Conservation (phyloP, 1,139 yeast genomes). For the Hyphopichia wangnamkhiaoensis region DNA sequence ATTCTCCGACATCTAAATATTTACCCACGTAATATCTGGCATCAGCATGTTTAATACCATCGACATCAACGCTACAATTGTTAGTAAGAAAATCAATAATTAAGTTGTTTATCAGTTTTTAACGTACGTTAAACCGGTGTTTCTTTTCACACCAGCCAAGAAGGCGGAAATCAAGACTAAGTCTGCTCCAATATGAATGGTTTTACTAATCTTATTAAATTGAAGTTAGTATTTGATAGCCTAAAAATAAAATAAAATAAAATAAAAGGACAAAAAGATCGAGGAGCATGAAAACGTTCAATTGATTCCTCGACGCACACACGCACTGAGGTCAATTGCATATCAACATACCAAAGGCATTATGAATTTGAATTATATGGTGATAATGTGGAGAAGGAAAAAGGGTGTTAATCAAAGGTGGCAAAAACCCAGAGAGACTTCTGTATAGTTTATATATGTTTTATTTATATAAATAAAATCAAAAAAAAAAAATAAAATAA, state of each 20-base stretch:
- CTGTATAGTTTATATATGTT: no score
- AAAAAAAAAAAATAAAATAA: no score
- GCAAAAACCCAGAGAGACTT: no score
- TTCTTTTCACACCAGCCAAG: conserved; percentile 86
- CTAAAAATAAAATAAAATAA: no score
- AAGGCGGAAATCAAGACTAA: conserved; percentile 77
- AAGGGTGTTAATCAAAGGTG: no score
- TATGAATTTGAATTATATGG: no score
- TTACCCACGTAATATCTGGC: conserved; percentile 59
- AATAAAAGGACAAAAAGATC: background rate
- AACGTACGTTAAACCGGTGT: conserved; percentile 72
- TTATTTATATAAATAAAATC: no score
- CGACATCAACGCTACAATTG: conserved; percentile 30
- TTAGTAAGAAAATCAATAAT: conserved; percentile 7
- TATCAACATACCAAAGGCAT: no score
- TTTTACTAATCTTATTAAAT: conserved; percentile 49
- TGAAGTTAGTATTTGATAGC: background rate
- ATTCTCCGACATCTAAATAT: conserved; percentile 85
- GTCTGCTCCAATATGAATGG: conserved; percentile 70
- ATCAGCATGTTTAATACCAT: conserved; percentile 41
- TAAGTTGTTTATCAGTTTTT: background rate
- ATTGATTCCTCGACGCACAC: no score
- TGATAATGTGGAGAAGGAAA: no score
- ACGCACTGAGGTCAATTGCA: no score
- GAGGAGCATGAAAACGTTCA: background rate